Evolutionary conservation across 164 flowering plant genomes (phyloP), one percentile per base, ranked within the genome.

Genomic region (Magnolia changhungtana): DNA sequence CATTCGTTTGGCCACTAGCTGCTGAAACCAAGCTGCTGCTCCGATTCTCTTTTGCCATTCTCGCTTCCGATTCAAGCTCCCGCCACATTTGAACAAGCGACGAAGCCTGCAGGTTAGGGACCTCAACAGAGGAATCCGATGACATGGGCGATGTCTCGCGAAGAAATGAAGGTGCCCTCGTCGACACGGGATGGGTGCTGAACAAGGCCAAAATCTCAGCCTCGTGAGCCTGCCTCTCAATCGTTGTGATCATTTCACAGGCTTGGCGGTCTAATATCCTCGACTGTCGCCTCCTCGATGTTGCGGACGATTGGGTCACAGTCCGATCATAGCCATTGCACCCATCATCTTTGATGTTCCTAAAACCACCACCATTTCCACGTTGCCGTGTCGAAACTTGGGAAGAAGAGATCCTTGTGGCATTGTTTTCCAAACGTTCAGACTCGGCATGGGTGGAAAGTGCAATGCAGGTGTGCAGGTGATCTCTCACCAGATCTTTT

Each of bases 51-150:
- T 81, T 79, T 7, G 85, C 69, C 72, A 51, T 14, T 13, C 31
- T 76, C 0, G 81, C 69, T 69, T 83, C 85, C 0, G 87, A 82
- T 80, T 84, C 87, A 16, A 88, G 78, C 49, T 84, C 91, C 80
- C 82, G 87, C 98, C 98, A 94, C 81, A 80, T 88, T 75, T 87
- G 97, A 68, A 94, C 95, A 18, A 88, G 82, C 18, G 88, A 90
- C 9, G 98, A 90, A 27, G 93, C 92, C 51, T 89, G 88, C 21
- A 81, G 68, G 45, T 76, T 87, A 0, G 85, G 79, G 58, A 73
- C 59, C 13, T 78, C 86, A 4, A 70, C 72, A 7, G 84, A 72
- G 24, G 64, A 77, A 18, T 81, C 85, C 6, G 86, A 79, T 49
- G 7, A 72, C 27, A 77, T 58, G n/a, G 77, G 81, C 8, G 84